These are phyloP conservation scores for Cercospora nicotianae DNA, from an alignment of 2,329 filamentous ascomycete genomes.

Conservation along the genomic window DNA sequence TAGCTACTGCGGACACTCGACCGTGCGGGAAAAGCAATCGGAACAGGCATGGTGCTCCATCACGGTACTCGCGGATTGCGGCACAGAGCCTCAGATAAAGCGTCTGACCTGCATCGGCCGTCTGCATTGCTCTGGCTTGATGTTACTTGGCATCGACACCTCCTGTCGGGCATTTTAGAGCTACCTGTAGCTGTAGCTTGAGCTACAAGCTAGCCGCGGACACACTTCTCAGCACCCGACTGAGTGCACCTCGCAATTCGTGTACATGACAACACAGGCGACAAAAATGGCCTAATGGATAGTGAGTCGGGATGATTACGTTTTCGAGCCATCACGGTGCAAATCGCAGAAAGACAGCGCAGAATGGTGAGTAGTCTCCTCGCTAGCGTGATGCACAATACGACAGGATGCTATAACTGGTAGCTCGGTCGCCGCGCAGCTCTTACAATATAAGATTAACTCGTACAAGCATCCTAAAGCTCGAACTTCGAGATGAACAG, in stretches of 20 bases:
- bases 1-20: not conserved
- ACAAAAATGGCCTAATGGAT: not conserved
- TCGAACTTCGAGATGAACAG: not conserved
- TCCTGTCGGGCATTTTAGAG: not conserved
- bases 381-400: conserved; percentile 3
- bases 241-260: not conserved
- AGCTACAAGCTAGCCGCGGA: not conserved
- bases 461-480: not conserved
- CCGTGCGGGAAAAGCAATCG: not conserved
- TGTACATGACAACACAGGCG: conserved; percentile 10
- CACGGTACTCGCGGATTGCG: not conserved
- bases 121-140: not conserved
- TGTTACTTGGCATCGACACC: not conserved
- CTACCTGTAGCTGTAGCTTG: not conserved
- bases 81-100: not conserved
- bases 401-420: not conserved
- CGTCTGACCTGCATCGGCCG: conserved; percentile 2
- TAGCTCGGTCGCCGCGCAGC: not conserved
- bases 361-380: not conserved
- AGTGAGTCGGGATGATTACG: not conserved
- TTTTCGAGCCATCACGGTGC: conserved; percentile 15
- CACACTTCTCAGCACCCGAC: not conserved
- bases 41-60: not conserved
- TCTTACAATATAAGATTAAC: not conserved
- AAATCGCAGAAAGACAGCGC: conserved; percentile 2